phyloP scores from a whole-genome alignment of 2,329 filamentous ascomycete genomes.

The Penicillium sp. region DNA sequence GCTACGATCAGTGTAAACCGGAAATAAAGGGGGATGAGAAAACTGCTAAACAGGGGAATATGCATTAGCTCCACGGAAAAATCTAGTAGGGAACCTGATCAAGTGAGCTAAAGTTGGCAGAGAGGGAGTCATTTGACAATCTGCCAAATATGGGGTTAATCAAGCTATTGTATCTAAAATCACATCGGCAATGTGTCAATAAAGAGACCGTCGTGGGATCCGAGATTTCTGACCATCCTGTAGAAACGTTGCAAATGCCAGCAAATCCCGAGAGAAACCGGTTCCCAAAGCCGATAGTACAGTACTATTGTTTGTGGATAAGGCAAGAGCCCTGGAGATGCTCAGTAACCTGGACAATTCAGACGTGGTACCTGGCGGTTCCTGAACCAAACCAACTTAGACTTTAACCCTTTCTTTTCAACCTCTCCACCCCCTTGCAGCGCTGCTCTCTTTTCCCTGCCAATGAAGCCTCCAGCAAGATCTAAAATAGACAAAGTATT shows the following conservation, averaged over 20 bases:
- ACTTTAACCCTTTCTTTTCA: conserved; percentile 3
- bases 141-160: not conserved
- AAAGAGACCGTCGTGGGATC: not conserved
- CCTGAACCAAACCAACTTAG: not conserved
- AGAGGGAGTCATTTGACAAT: not conserved
- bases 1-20: not conserved
- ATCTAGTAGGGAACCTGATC: not conserved
- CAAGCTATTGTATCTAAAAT: not conserved
- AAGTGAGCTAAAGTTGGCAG: too few relatives aligned
- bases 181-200: not conserved
- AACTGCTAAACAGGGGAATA: not conserved
- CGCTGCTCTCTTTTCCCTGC: not conserved
- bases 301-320: not conserved
- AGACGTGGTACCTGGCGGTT: not conserved
- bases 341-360: not conserved
- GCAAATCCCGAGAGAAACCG: not conserved
- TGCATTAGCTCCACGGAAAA: not conserved
- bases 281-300: not conserved
- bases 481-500: not conserved
- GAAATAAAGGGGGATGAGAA: not conserved
- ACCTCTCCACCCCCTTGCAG: conserved; percentile 12
- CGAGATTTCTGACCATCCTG: not conserved
- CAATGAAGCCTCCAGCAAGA: not conserved
- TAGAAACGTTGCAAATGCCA: not conserved
- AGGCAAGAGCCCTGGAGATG: not conserved